Base-by-base conservation (phyloP, 2,329 filamentous ascomycete species). In the Pyrenochaeta sp. region DNA sequence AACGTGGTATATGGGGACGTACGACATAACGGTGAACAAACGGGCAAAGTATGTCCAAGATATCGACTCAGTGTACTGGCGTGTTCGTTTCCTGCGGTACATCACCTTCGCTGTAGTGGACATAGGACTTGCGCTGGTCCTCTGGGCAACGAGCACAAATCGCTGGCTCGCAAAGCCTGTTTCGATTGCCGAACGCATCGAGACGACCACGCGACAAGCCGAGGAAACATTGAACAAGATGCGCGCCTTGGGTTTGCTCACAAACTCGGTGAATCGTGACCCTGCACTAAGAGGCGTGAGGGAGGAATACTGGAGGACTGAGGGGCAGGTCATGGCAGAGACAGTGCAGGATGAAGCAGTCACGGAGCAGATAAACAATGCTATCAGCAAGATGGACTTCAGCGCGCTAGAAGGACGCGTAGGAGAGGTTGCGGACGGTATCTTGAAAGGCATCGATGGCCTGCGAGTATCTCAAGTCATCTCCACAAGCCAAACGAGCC, bases 321-420 rank as follows among this genome's bases (percentile, higher is more conserved):
- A 97, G 80, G 90, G 87, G 6, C 81, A 85, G 50, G 76, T 92
- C 30, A 92, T 91, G 85, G 81, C 85, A 36, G 87, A 90, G 69
- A 87, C 91, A 25, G 90, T 96, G 85, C 90, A 93, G 81, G 90
- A 94, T 62, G 84, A 87, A 60, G 90, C 91, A 61, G 91, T 93
- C 7, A 79, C 91, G 36, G 88, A 89, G 68, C 86, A 89, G 51
- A 85, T 92, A 60, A 88, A 90, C 58, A 85, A 88, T 72, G 90
- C 88, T 10, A 76, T 93, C 64, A 80, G 81, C 69, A 84, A 88
- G 52, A 84, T 92, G 58, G 84, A 92, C 71, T 85, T 92, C 24
- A 77, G 79, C 39, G 79, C 77, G 28, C 84, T 93, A 43, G 82
- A 84, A 47, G 81, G 79, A 53, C 89, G 91, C 64, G 90, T 90